phyloP scores from a whole-genome alignment of 2,329 filamentous ascomycete genomes.

The Penicillium expansum region DNA sequence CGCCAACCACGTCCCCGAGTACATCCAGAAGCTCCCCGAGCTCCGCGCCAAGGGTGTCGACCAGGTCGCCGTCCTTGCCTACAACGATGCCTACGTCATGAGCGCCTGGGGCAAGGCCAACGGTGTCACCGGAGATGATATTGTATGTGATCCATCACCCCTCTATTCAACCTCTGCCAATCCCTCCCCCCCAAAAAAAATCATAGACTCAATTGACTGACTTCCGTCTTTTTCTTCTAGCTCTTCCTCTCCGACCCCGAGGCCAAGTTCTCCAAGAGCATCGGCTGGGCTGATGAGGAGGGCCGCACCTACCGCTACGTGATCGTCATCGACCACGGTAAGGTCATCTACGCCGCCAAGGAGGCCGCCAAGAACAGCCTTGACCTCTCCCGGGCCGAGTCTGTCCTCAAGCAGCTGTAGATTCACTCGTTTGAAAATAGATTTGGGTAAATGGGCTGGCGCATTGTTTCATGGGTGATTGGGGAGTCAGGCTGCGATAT shows the following conservation, averaged over 20 bases:
- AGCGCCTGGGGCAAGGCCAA: slow-evolving; percentile 89
- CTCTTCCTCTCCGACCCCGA: slow-evolving; percentile 75
- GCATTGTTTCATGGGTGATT: slow-evolving; percentile 11
- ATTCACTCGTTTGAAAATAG: slow-evolving; percentile 4
- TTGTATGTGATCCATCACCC: slow-evolving; percentile 46
- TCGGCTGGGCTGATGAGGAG: slow-evolving; percentile 71
- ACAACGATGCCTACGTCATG: slow-evolving; percentile 86
- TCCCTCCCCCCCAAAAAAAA: not conserved
- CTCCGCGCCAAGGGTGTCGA: slow-evolving; percentile 81
- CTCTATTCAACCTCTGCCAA: not conserved
- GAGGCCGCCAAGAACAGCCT: slow-evolving; percentile 53
- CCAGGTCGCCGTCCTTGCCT: slow-evolving; percentile 74
- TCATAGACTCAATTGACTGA: not conserved
- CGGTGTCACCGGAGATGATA: slow-evolving; percentile 67
- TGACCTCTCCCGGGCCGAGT: slow-evolving; percentile 49
- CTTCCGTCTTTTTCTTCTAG: slow-evolving; percentile 32
- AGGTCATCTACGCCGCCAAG: slow-evolving; percentile 74
- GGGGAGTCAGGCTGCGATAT: not conserved
- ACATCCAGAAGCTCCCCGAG: slow-evolving; percentile 67
- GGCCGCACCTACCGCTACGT: slow-evolving; percentile 77
- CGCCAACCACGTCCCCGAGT: slow-evolving; percentile 75
- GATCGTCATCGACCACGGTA: slow-evolving; percentile 78
- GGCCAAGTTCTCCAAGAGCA: slow-evolving; percentile 70
- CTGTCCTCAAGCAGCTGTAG: slow-evolving; percentile 50
- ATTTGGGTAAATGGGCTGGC: slow-evolving; percentile 15